Base-by-base conservation (phyloP, 805 yeast genomes). In the Sporopachydermia lactativora region DNA sequence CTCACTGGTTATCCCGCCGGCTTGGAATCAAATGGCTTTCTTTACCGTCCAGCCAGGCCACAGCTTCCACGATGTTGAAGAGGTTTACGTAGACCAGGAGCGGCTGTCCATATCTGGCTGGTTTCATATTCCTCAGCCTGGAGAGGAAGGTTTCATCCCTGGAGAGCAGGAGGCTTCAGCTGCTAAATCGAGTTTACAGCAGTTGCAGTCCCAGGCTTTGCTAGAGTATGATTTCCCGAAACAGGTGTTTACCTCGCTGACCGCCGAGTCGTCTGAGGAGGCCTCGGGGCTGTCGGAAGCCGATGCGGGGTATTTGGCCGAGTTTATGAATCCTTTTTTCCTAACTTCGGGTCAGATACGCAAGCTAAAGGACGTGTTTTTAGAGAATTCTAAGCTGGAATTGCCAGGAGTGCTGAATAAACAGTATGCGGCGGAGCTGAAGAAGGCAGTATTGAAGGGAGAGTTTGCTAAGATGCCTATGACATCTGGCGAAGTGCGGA, bases 11-110 rank as follows among this genome's bases (percentile, higher is more conserved):
- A 63, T 92, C 31, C 81, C 85, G 1, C 98, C 98, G 1, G 94
- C 83, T 49, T 92, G 92, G 68, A 92, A 92, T 56, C 96, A 92
- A 59, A 79, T 92, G 54, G 96, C 97, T 0, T 84, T 92, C 54
- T 92, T 92, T 67, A 80, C 81, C 3, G 97, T 92, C 11, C 92
- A 86, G 54, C 99, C 98, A 1, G 99, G 98, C 0, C 71, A 80
- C 39, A 82, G 95, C 2, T 92, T 92, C 70, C 99, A 92, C 58
- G 98, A 94, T 52, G 99, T 92, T 8, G 97, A 94, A 61, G 98
- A 92, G 58, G 98, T 94, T 1, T 71, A 79, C 45, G 95, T 78
- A 1, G 95, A 88, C 53, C 83, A 80, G 54, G 94, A 86, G 47
- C 70, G 99, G 53, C 64, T 92, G 28, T 83, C 95, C 1, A 84